Base-by-base conservation (phyloP, 2,329 filamentous ascomycete genomes). In the Colletotrichum phormii region DNA sequence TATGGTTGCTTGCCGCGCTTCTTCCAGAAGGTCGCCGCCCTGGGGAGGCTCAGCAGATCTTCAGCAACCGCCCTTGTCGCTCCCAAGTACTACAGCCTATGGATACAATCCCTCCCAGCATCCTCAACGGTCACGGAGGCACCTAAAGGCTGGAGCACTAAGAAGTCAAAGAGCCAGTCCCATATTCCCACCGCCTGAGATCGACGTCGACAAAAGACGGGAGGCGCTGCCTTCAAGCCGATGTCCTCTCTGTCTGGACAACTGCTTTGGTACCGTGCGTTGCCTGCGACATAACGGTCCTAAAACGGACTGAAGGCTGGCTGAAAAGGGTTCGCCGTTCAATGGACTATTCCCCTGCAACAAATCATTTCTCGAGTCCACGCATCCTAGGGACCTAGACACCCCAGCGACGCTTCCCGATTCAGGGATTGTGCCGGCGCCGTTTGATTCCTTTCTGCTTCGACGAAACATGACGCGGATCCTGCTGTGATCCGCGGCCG, bases 391-490 rank as follows among this genome's bases (percentile, higher is more conserved):
- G 29, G 35, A 57, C 12, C 18, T 49, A n/a, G 15, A 49, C 15
- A 49, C 18, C 42, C 35, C 49, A 57, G 33, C 26, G 37, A 61
- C 54, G 46, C 53, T 55, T 24, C 24, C 37, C 33, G 53, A 57
- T 54, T 51, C 70, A 60, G 49, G 70, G 66, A 64, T 63, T 63
- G 60, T 69, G 66, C 70, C 60, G 49, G 66, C 42, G 46, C 46
- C 54, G 46, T 57, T 70, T 26, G 61, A 51, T 70, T 65, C 65
- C 35, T 70, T 15, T 51, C 22, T 57, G 51, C 53, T 61, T 62
- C 53, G 49, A 65, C 66, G 60, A 64, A 64, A 70, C 66, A 70
- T 57, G 55, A 65, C 60, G 71, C 66, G 55, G 71, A 62, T 73
- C 66, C 35, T 57, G 37, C 66, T 65, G 61, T 55, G 55, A 70